Percentiles rank a stretch among this genome's conserved stretches.
phyloP scores from a whole-genome alignment of 2,329 filamentous ascomycete genomes.

The Thielaviopsis musarum region DNA sequence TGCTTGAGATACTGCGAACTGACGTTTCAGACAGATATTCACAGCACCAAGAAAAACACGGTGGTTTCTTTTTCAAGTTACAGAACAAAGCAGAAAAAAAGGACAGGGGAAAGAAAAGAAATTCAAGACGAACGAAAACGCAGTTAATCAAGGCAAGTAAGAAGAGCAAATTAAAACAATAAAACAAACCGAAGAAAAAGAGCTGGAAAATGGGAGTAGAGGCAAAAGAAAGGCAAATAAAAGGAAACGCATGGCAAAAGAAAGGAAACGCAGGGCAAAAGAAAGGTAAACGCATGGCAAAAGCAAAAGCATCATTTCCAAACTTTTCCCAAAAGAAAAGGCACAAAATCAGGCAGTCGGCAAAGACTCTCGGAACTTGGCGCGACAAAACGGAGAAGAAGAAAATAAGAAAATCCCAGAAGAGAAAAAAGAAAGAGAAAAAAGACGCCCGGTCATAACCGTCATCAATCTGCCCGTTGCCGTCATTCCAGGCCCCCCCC shows the following conservation, averaged over 20 bases:
- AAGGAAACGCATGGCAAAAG: background rate
- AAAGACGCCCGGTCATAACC: background rate
- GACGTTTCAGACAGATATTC: background rate
- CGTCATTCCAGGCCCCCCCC: background rate
- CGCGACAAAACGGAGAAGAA: background rate
- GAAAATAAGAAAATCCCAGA: background rate
- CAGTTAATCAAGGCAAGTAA: background rate
- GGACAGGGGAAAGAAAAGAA: background rate
- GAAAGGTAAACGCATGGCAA: background rate
- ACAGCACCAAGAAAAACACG: background rate
- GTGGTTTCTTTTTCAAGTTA: background rate
- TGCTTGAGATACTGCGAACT: background rate
- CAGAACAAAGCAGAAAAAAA: background rate
- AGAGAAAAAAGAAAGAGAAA: background rate
- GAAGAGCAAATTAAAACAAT: background rate
- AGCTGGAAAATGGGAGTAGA: background rate
- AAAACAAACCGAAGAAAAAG: background rate
- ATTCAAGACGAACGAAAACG: background rate
- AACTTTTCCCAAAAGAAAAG: background rate
- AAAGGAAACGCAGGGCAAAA: background rate
- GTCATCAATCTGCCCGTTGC: background rate
- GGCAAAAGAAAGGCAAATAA: background rate
- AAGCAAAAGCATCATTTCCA: background rate
- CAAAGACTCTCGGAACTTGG: background rate
- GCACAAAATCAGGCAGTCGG: background rate